phyloP scores from a whole-genome alignment of 1,139 yeast species.

The Yamadazyma songkhlaensis region DNA sequence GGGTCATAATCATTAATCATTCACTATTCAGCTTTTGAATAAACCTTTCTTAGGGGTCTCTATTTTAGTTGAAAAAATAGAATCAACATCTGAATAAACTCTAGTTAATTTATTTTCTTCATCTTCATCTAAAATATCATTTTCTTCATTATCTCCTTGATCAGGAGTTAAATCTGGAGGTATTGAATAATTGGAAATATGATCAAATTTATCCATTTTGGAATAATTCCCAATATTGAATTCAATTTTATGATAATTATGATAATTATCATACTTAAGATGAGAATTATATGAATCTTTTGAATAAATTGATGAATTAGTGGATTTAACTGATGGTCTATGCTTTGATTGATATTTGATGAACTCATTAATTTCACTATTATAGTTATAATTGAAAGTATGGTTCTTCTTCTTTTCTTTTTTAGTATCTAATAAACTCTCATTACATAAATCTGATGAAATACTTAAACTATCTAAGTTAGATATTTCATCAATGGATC shows the following conservation, averaged over 20 bases:
- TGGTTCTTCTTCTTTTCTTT: slow-evolving; percentile 6
- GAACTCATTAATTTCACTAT: slow-evolving; percentile 13
- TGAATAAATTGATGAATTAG: slow-evolving; percentile 6
- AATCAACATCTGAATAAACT: slow-evolving; percentile 18
- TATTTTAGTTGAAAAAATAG: slow-evolving; percentile 15
- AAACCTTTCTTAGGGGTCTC: slow-evolving; percentile 5
- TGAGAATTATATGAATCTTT: background rate
- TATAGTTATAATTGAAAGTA: slow-evolving; percentile 13
- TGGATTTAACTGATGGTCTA: slow-evolving; percentile 4
- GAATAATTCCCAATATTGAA: slow-evolving; percentile 8
- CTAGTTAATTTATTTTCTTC: slow-evolving; percentile 13
- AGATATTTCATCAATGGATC: slow-evolving; percentile 14
- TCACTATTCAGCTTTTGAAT: background rate
- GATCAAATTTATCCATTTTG: slow-evolving; percentile 3
- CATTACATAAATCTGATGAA: slow-evolving; percentile 6
- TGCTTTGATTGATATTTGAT: slow-evolving; percentile 8
- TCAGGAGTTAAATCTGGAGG: slow-evolving; percentile 5
- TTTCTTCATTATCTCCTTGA: slow-evolving; percentile 6
- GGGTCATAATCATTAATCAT: background rate
- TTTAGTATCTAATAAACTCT: background rate
- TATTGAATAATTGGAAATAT: slow-evolving; percentile 1
- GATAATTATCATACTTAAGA: background rate
- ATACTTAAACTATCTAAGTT: slow-evolving; percentile 14
- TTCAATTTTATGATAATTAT: background rate
- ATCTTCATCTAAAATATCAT: slow-evolving; percentile 8